Conservation (phyloP, 2,329 filamentous ascomycete genomes). For the Ambrosiella xylebori region DNA sequence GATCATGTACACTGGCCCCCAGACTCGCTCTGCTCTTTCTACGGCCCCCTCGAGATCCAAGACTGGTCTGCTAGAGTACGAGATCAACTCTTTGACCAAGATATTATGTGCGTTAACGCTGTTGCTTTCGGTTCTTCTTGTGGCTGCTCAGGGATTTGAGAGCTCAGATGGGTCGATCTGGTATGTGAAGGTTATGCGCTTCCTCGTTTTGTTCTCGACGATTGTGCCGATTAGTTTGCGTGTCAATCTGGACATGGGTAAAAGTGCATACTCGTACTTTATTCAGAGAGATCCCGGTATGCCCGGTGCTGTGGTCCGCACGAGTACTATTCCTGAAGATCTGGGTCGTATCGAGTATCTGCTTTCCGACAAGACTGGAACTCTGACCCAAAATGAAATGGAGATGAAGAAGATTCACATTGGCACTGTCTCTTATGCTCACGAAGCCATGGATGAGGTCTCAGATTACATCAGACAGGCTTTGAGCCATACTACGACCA, state of each 20-base stretch:
- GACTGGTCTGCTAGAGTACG: constrained; percentile 79
- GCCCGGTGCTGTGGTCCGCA: constrained; percentile 79
- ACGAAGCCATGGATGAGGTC: constrained; percentile 98
- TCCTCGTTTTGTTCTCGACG: constrained; percentile 93
- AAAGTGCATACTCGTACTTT: constrained; percentile 88
- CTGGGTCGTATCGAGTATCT: constrained; percentile 91
- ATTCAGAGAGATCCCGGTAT: constrained; percentile 87
- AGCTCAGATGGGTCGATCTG: constrained; percentile 50
- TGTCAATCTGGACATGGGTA: constrained; percentile 93
- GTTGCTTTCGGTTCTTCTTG: constrained; percentile 69
- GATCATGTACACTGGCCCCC: constrained; percentile 84
- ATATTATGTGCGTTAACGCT: constrained; percentile 84
- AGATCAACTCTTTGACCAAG: constrained; percentile 94
- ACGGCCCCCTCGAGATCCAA: constrained; percentile 87
- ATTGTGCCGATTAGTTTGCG: constrained; percentile 95
- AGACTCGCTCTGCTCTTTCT: constrained; percentile 85
- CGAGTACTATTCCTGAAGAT: constrained; percentile 94
- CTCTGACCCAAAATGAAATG: constrained; percentile 94
- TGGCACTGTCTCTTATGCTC: constrained; percentile 92
- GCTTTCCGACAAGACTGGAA: constrained; percentile 95
- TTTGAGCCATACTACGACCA: constrained; percentile 37
- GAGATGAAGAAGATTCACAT: constrained; percentile 98
- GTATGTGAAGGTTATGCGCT: constrained; percentile 98
- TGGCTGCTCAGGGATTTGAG: constrained; percentile 70
- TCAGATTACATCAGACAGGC: constrained; percentile 69